phyloP scores from a whole-genome alignment of 495 filamentous ascomycete species.

The Evernia prunastri region DNA sequence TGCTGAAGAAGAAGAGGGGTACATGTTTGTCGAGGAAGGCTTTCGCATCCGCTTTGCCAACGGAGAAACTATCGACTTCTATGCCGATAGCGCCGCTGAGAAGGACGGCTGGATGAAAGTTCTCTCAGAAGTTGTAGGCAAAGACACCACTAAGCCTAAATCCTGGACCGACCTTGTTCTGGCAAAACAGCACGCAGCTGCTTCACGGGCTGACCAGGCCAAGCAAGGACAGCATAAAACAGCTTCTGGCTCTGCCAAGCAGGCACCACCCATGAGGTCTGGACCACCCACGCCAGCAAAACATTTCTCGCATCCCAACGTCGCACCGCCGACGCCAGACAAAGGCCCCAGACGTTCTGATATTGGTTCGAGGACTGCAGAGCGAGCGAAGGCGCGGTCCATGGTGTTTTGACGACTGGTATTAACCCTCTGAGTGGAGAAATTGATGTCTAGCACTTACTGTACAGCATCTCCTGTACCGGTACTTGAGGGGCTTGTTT shows the following conservation, averaged over 20 bases:
- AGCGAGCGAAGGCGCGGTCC: slow-evolving; percentile 24
- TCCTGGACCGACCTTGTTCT: slow-evolving; percentile 85
- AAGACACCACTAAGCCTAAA: slow-evolving; percentile 47
- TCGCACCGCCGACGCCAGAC: slow-evolving; percentile 19
- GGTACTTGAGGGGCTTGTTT: not conserved
- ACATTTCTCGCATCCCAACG: slow-evolving; percentile 14
- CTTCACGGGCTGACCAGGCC: slow-evolving; percentile 24
- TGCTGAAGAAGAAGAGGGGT: slow-evolving; percentile 96
- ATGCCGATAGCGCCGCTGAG: slow-evolving; percentile 75
- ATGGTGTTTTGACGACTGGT: slow-evolving; percentile 25
- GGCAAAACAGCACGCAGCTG: slow-evolving; percentile 34
- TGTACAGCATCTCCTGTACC: not conserved
- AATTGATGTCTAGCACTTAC: not conserved
- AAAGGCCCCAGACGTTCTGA: slow-evolving; percentile 25
- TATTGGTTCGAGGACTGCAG: slow-evolving; percentile 21
- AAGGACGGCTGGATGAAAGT: slow-evolving; percentile 95
- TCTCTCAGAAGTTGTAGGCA: slow-evolving; percentile 76
- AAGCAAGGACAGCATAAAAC: slow-evolving; percentile 26
- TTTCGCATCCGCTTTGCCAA: slow-evolving; percentile 98
- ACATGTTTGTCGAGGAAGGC: slow-evolving; percentile 99
- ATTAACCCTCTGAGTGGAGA: not conserved
- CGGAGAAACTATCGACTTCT: slow-evolving; percentile 97
- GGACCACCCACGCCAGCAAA: slow-evolving; percentile 28
- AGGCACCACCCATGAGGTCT: slow-evolving; percentile 22
- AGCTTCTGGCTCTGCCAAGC: slow-evolving; percentile 14